These are phyloP conservation scores for Trichoderma virens DNA, from an alignment of 495 filamentous ascomycete genomes.

Conservation along the genomic window DNA sequence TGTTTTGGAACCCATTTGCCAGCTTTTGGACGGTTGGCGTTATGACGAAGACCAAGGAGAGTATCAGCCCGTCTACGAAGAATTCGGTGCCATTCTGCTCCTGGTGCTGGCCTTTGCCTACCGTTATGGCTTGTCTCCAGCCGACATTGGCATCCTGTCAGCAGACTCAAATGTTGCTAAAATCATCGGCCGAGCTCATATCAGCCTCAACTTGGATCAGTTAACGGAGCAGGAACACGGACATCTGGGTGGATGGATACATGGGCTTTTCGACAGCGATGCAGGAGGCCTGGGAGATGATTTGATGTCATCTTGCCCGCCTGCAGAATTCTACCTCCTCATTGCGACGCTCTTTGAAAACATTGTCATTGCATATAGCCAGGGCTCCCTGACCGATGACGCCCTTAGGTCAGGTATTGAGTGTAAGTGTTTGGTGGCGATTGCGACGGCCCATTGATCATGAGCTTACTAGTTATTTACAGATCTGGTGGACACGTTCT, in stretches of 20 bases:
- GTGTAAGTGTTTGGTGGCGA: slow-evolving; percentile 45
- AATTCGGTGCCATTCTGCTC: slow-evolving; percentile 84
- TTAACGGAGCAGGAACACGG: slow-evolving; percentile 66
- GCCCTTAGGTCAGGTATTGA: slow-evolving; percentile 82
- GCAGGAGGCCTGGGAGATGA: slow-evolving; percentile 69
- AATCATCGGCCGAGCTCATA: slow-evolving; percentile 58
- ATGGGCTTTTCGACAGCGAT: slow-evolving; percentile 77
- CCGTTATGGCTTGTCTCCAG: slow-evolving; percentile 64
- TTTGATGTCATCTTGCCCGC: slow-evolving; percentile 82
- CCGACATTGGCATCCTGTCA: slow-evolving; percentile 56
- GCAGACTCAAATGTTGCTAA: slow-evolving; percentile 69
- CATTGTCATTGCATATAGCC: slow-evolving; percentile 66
- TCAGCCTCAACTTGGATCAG: slow-evolving; percentile 53
- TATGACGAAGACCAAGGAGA: slow-evolving; percentile 94
- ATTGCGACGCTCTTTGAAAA: slow-evolving; percentile 84
- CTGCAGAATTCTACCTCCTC: slow-evolving; percentile 90
- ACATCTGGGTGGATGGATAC: slow-evolving; percentile 78
- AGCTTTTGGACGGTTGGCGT: slow-evolving; percentile 78
- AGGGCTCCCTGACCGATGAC: slow-evolving; percentile 64
- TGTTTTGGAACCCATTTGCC: slow-evolving; percentile 76
- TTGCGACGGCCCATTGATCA: neutral
- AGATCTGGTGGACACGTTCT: slow-evolving; percentile 83
- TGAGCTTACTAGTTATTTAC: neutral
- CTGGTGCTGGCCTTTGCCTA: slow-evolving; percentile 75
- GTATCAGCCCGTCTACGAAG: slow-evolving; percentile 93